A percentile compares a stretch with the other conserved stretches of the same genome.
Conservation (phyloP, 306 rosid genomes). For the Lathyrus tuberosus region DNA sequence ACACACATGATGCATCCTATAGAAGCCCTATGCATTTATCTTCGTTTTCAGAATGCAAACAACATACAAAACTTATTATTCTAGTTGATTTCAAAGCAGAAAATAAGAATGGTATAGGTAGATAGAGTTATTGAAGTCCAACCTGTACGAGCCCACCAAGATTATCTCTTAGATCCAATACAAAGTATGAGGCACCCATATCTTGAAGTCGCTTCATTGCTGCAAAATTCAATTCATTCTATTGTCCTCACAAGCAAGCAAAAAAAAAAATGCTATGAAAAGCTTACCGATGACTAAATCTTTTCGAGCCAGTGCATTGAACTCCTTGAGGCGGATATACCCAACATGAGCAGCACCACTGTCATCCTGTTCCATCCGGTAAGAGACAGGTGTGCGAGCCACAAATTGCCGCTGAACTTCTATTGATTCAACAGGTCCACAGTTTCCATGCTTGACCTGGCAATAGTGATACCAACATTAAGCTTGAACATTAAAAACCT, state of each 20-base stretch:
- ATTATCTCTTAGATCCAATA: constrained; percentile 95
- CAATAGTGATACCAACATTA: constrained; percentile 38
- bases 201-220: constrained; percentile 91
- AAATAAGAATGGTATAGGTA: constrained; percentile 1
- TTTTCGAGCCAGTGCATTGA: constrained; percentile 95
- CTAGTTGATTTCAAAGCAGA: background rate
- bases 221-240: constrained; percentile 53
- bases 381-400: constrained; percentile 91
- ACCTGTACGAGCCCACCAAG: constrained; percentile 99
- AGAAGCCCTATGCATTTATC: constrained; percentile 15
- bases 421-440: constrained; percentile 82
- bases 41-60: constrained; percentile 1
- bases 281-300: constrained; percentile 79
- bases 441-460: constrained; percentile 91
- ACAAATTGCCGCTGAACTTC: constrained; percentile 80
- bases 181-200: constrained; percentile 84
- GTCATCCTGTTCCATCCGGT: constrained; percentile 77
- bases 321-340: constrained; percentile 88
- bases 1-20: background rate
- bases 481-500: constrained; percentile 29
- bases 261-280: constrained; percentile 13
- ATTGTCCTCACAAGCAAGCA: constrained; percentile 7
- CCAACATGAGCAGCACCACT: constrained; percentile 69
- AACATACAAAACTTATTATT: background rate
- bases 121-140: constrained; percentile 28